These are phyloP conservation scores for Polygonum aviculare DNA, from an alignment of 148 eudicot species.

Conservation along the genomic window DNA sequence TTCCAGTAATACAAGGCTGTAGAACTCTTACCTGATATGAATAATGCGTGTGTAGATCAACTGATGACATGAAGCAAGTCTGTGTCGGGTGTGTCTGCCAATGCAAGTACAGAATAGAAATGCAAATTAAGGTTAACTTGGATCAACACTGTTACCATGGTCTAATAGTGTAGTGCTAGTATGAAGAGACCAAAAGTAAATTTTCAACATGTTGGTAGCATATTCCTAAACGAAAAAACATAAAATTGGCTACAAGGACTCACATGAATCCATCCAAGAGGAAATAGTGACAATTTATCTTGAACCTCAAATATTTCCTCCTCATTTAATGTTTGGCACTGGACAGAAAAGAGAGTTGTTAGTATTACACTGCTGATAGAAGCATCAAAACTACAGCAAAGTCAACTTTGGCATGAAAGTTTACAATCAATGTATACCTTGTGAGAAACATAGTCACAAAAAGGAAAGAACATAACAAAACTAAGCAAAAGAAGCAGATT, in stretches of 20 bases:
- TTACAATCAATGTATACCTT: background rate
- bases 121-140: background rate
- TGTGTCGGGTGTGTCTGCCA: slow-evolving; percentile 95
- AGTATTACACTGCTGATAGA: slow-evolving; percentile 3
- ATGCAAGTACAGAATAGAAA: slow-evolving; percentile 4
- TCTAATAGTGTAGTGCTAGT: background rate
- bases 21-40: slow-evolving; percentile 84
- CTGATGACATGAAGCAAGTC: slow-evolving; percentile 99
- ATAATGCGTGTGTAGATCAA: slow-evolving; percentile 97
- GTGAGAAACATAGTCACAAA: background rate
- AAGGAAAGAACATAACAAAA: background rate
- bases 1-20: background rate
- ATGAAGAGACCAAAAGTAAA: background rate
- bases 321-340: slow-evolving; percentile 93
- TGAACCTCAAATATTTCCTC: slow-evolving; percentile 97
- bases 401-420: background rate
- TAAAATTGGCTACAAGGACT: slow-evolving; percentile 21
- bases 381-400: background rate
- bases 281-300: slow-evolving; percentile 77
- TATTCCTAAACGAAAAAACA: background rate
- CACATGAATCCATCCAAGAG: slow-evolving; percentile 98
- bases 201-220: background rate
- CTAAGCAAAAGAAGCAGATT: background rate
- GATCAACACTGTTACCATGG: background rate
- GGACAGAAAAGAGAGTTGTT: slow-evolving; percentile 16